Percentiles rank a stretch among this genome's conserved stretches.
Evolutionary conservation across 371 early-diverging fungal species (phyloP).

Genomic region (Mortierella sp.): DNA sequence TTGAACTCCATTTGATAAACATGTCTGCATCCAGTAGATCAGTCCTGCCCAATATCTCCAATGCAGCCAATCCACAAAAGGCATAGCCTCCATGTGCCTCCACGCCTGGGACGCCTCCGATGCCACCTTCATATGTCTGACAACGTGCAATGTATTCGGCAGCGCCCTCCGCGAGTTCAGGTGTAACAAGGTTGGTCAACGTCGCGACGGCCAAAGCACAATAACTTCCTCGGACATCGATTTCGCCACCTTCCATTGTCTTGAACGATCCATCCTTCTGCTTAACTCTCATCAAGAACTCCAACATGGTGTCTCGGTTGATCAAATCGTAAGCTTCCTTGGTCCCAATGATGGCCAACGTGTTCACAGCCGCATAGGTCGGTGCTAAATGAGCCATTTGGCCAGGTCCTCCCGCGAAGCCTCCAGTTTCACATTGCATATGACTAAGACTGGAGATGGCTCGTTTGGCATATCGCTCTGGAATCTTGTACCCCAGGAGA

Average conservation of each 20-base stretch:
- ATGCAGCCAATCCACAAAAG: conserved; percentile 92
- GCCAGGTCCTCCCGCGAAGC: conserved; percentile 88
- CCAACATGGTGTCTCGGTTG: conserved; percentile 69
- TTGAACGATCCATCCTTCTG: conserved; percentile 90
- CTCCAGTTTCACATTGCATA: conserved; percentile 82
- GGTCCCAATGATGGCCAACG: conserved; percentile 78
- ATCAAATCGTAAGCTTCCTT: conserved; percentile 78
- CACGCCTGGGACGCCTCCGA: conserved; percentile 86
- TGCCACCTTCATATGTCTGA: conserved; percentile 97
- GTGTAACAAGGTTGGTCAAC: conserved; percentile 81
- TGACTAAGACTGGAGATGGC: conserved; percentile 70
- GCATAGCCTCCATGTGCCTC: conserved; percentile 99
- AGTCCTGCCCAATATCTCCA: conserved; percentile 78
- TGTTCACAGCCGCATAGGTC: conserved; percentile 87
- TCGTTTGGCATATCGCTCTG: conserved; percentile 56
- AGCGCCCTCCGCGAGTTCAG: conserved; percentile 77
- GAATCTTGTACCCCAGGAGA: conserved; percentile 69
- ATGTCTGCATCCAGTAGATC: conserved; percentile 68
- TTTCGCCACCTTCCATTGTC: conserved; percentile 93
- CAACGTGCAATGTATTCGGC: conserved; percentile 81
- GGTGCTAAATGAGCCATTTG: conserved; percentile 86
- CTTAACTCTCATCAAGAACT: conserved; percentile 86
- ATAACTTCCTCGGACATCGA: conserved; percentile 93
- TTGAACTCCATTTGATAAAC: conserved; percentile 80
- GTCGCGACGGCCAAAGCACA: conserved; percentile 88